phyloP scores from a whole-genome alignment of 352 stramenopile genomes.

The Globisporangium splendens region DNA sequence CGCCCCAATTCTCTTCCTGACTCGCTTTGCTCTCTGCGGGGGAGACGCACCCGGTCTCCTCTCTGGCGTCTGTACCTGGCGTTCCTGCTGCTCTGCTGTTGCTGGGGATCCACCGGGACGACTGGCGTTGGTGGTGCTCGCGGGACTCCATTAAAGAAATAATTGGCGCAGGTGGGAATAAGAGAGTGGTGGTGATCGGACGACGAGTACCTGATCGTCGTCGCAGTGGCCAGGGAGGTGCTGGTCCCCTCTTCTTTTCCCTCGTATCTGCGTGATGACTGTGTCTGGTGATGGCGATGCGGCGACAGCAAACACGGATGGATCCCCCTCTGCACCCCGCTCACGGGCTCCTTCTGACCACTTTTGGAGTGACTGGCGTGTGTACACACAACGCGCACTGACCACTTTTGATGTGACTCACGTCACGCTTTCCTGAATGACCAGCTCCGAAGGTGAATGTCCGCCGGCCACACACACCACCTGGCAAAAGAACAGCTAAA shows the following conservation, averaged over 20 bases:
- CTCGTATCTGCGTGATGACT: too few relatives aligned
- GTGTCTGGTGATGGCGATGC: background rate
- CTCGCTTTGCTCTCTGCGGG: slow-evolving; percentile 3
- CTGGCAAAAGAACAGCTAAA: too few relatives aligned
- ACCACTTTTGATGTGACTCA: slow-evolving; percentile 4
- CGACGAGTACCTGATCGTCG: background rate
- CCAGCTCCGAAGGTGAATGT: too few relatives aligned
- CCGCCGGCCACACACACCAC: too few relatives aligned
- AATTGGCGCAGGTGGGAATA: background rate
- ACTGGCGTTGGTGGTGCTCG: slow-evolving; percentile 1
- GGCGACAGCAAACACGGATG: background rate
- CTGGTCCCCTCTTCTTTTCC: background rate
- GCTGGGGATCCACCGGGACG: background rate
- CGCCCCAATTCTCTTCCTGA: slow-evolving; percentile 36
- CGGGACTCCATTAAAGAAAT: slow-evolving; percentile 3
- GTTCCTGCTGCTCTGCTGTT: background rate
- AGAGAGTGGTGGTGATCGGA: slow-evolving; percentile 1
- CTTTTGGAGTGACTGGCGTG: slow-evolving; percentile 9
- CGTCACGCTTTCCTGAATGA: background rate
- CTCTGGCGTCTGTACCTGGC: background rate
- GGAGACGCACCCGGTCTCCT: background rate
- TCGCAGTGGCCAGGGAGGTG: background rate
- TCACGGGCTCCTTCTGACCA: slow-evolving; percentile 18
- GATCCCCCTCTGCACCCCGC: background rate
- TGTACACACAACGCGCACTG: slow-evolving; percentile 9